A percentile compares a stretch with the other conserved stretches of the same genome.
Evolutionary conservation across 805 yeast genomes (phyloP).

Genomic region (Candida coleopterorum): DNA sequence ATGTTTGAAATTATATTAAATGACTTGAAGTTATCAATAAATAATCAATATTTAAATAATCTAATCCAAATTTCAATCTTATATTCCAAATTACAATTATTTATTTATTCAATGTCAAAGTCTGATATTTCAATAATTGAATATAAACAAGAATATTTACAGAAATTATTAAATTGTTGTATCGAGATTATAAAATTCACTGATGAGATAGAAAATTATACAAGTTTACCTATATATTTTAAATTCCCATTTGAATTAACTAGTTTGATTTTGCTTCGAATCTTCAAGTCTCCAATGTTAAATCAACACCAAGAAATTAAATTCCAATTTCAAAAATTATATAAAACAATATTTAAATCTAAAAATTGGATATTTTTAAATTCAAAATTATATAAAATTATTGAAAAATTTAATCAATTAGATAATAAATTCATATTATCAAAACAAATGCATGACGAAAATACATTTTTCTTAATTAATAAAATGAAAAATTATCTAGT

Average conservation of each 20-base stretch:
- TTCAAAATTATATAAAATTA: conserved; percentile 18
- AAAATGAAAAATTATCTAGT: conserved; percentile 31
- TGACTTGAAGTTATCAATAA: conserved; percentile 17
- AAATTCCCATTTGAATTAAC: conserved; percentile 34
- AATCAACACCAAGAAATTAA: conserved; percentile 24
- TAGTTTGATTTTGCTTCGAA: conserved; percentile 25
- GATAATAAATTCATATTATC: conserved; percentile 9
- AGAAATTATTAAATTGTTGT: conserved; percentile 26
- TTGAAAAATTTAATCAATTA: conserved; percentile 20
- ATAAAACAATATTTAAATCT: conserved; percentile 14
- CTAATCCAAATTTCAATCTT: conserved; percentile 29
- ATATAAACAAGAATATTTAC: conserved; percentile 22
- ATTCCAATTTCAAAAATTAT: conserved; percentile 18
- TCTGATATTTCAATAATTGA: conserved; percentile 21
- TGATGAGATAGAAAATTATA: conserved; percentile 7
- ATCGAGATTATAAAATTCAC: conserved; percentile 21
- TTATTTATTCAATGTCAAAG: conserved; percentile 28
- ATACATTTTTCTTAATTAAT: conserved; percentile 26
- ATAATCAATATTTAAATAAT: conserved; percentile 17
- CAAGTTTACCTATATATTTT: conserved; percentile 36
- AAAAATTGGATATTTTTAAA: conserved; percentile 21
- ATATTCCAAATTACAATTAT: conserved; percentile 35
- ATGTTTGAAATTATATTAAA: conserved; percentile 40
- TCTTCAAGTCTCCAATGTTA: conserved; percentile 29
- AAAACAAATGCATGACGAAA: conserved; percentile 1